Evolutionary conservation across 208 protist genomes (phyloP), one percentile per base, ranked within the genome.

Genomic region (Leishmania turanica): DNA sequence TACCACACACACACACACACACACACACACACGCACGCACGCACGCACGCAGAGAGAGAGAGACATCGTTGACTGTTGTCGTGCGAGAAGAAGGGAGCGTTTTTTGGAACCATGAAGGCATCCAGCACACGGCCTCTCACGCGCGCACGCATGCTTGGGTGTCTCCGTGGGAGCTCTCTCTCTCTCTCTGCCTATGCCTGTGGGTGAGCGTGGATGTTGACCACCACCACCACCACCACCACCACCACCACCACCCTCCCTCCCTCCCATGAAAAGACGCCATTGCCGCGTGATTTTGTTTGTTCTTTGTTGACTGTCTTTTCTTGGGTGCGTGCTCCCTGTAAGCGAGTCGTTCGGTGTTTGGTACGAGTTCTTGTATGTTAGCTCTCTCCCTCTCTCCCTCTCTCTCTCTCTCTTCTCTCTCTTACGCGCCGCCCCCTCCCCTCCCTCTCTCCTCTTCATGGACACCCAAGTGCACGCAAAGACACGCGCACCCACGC

Each of bases 161-260:
- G 40, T 47, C 31, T 3, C 31, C 13, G 64, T 69, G 13, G 64
- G 1, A 37, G 34, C 0, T 8, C 21, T 31, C 11, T 54, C 19
- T 11, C 68, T 72, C 40, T 4, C 37, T 15, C 21, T 73, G 54
- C 78, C 7, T 83, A 45, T 79, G 45, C 73, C 21, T 87, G 66
- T 78, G 74, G 76, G 65, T 69, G 62, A 68, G 37, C 31, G 34
- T 69, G 15, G n/a, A 24, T 69, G 65, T 69, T 71, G 5, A 27
- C n/a, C 37, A n/a, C 19, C n/a, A n/a, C n/a, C n/a, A 58, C 54
- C 54, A 7, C 53, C 24, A 3, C 54, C 54, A 21, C 24, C 54
- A 24, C 8, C 54, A 58, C 54, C 19, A 21, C 5, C 54, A 21
- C 17, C 19, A 21, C 17, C 19, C 24, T 24, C 24, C 8, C 53